Percentiles rank a stretch among this genome's conserved stretches.
These are phyloP conservation scores for Setomelanomma holmii DNA, from an alignment of 2,329 filamentous ascomycete genomes.

Conservation along the genomic window DNA sequence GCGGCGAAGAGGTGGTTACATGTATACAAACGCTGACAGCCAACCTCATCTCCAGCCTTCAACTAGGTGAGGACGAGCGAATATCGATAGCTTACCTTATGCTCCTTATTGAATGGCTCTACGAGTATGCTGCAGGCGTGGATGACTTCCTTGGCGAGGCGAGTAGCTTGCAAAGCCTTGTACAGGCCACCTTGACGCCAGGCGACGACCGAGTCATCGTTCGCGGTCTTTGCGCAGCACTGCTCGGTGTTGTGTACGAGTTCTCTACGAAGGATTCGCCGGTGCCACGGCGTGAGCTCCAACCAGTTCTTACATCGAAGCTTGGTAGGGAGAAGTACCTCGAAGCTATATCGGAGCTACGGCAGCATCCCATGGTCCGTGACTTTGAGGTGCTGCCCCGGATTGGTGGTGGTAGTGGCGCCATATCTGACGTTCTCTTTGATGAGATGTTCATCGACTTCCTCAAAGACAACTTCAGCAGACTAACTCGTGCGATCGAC, in stretches of 20 bases:
- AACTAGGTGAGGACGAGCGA: conserved; percentile 77
- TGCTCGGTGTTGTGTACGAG: conserved; percentile 90
- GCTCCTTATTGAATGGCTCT: conserved; percentile 87
- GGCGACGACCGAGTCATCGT: conserved; percentile 68
- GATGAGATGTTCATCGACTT: conserved; percentile 89
- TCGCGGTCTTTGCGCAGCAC: conserved; percentile 81
- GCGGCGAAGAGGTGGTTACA: conserved; percentile 92
- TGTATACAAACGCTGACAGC: conserved; percentile 87
- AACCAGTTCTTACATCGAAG: conserved; percentile 76
- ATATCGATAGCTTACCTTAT: conserved; percentile 87
- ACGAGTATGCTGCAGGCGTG: conserved; percentile 88
- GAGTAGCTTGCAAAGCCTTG: conserved; percentile 86
- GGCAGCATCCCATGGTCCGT: conserved; percentile 78
- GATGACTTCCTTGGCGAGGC: conserved; percentile 93
- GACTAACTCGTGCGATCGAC: conserved; percentile 83
- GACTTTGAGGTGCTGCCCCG: conserved; percentile 90
- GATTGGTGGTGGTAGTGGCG: conserved; percentile 57
- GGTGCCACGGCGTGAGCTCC: conserved; percentile 79
- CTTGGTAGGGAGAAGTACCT: conserved; percentile 89
- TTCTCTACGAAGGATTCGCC: conserved; percentile 98
- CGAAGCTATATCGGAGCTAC: conserved; percentile 77
- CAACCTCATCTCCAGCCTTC: conserved; percentile 81
- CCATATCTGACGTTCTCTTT: conserved; percentile 81
- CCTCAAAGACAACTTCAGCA: conserved; percentile 93
- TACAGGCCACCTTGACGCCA: conserved; percentile 70